Evolutionary conservation across 2,329 filamentous ascomycete species (phyloP).

Genomic region (Hypocreales sp.): DNA sequence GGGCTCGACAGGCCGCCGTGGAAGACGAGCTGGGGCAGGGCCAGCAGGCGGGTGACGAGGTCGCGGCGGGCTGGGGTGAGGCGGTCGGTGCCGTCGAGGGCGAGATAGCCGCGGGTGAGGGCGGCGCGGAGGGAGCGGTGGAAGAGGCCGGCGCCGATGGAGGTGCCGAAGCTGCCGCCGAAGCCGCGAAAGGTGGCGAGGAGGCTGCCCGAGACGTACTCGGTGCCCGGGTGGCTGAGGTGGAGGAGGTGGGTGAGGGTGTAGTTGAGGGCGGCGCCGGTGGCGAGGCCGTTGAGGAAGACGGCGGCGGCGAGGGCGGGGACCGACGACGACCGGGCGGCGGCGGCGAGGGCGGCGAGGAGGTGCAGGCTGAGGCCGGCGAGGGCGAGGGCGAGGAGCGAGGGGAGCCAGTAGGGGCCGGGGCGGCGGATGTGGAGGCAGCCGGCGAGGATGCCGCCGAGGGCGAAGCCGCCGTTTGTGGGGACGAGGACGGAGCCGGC

Average conservation of each 20-base stretch:
- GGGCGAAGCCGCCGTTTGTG: slow-evolving; percentile 65
- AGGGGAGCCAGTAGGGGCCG: slow-evolving; percentile 57
- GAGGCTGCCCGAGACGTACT: slow-evolving; percentile 63
- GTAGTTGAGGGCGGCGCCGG: slow-evolving; percentile 52
- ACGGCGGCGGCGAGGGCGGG: slow-evolving; percentile 45
- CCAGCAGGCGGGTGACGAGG: slow-evolving; percentile 45
- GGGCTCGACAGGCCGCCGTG: slow-evolving; percentile 20
- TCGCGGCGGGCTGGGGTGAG: slow-evolving; percentile 17
- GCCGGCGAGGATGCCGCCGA: slow-evolving; percentile 59
- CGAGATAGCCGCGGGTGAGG: slow-evolving; percentile 23
- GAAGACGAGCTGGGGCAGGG: slow-evolving; percentile 34
- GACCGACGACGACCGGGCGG: slow-evolving; percentile 29
- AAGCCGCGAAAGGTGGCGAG: slow-evolving; percentile 70
- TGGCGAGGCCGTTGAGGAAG: slow-evolving; percentile 24
- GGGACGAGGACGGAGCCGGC: slow-evolving; percentile 67
- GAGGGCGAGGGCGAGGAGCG: slow-evolving; percentile 22
- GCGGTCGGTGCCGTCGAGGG: slow-evolving; percentile 22
- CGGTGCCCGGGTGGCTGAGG: slow-evolving; percentile 46
- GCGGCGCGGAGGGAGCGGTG: slow-evolving; percentile 37
- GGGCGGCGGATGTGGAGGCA: slow-evolving; percentile 58
- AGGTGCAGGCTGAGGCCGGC: background rate
- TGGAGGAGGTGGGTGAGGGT: slow-evolving; percentile 68
- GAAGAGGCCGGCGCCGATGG: slow-evolving; percentile 67
- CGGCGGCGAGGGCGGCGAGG: background rate
- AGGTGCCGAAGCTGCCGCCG: slow-evolving; percentile 64